Conservation (phyloP, 2,329 filamentous ascomycete genomes). For the Penicillium concentricum region DNA sequence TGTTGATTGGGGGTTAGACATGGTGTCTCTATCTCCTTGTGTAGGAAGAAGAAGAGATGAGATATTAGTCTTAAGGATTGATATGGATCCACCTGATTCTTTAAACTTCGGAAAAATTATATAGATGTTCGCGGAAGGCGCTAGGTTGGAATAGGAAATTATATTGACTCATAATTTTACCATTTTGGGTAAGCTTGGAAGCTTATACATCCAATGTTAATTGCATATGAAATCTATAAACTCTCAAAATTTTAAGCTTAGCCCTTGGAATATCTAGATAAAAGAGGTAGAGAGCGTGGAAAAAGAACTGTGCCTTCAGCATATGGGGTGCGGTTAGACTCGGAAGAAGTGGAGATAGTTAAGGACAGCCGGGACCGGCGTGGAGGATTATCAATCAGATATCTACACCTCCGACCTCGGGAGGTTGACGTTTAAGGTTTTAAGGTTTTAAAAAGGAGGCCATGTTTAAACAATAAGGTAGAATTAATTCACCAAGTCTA, state of each 20-base stretch:
- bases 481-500: slow-evolving; percentile 3
- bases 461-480: neutral
- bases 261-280: neutral
- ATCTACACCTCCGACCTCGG: neutral
- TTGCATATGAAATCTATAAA: neutral
- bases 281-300: neutral
- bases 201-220: neutral
- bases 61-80: neutral
- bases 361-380: slow-evolving; percentile 1
- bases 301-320: neutral
- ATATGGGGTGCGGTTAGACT: neutral
- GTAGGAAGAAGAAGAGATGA: neutral
- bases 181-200: neutral
- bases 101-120: neutral
- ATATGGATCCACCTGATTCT: neutral
- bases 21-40: neutral
- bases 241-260: neutral
- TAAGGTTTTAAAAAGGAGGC: no score
- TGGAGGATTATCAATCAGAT: neutral
- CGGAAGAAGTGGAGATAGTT: neutral
- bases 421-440: no score
- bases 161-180: neutral
- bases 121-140: neutral
- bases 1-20: neutral
- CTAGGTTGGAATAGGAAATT: neutral